Percentiles rank a stretch among this genome's conserved stretches.
Evolutionary conservation across 306 rosid species (phyloP).

Genomic region (Vigna reflexopilosa): DNA sequence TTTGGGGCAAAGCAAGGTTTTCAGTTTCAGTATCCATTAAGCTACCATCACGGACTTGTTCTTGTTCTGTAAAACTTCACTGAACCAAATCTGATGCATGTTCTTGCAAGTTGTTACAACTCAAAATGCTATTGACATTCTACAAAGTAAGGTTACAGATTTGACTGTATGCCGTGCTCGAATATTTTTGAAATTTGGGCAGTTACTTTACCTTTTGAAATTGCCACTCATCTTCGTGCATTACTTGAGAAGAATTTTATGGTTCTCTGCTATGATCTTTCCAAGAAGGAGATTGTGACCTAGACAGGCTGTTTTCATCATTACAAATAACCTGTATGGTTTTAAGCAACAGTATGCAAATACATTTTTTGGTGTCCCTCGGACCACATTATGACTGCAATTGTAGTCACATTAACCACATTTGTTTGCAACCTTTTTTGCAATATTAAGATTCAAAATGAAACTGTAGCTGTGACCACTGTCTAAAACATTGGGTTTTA

Average conservation of each 20-base stretch:
- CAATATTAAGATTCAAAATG: neutral
- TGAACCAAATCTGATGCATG: neutral
- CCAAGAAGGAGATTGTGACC: neutral
- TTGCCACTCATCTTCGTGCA: conserved; percentile 3
- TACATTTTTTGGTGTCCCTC: neutral
- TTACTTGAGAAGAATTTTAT: neutral
- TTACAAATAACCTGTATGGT: neutral
- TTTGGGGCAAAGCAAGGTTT: neutral
- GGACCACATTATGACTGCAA: neutral
- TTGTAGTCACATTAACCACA: neutral
- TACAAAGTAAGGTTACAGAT: neutral
- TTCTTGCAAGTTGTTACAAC: neutral
- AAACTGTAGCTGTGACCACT: neutral
- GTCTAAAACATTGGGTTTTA: neutral
- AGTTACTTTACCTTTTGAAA: neutral
- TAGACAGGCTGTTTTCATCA: neutral
- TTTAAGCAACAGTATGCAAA: neutral
- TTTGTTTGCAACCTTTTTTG: neutral
- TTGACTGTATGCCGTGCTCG: neutral
- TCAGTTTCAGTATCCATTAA: neutral
- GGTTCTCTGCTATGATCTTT: neutral
- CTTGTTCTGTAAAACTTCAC: neutral
- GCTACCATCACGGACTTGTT: neutral
- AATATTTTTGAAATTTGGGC: neutral
- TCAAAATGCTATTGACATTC: neutral